Conservation (phyloP, 148 eudicot genomes). For the Suaeda aralocaspica region DNA sequence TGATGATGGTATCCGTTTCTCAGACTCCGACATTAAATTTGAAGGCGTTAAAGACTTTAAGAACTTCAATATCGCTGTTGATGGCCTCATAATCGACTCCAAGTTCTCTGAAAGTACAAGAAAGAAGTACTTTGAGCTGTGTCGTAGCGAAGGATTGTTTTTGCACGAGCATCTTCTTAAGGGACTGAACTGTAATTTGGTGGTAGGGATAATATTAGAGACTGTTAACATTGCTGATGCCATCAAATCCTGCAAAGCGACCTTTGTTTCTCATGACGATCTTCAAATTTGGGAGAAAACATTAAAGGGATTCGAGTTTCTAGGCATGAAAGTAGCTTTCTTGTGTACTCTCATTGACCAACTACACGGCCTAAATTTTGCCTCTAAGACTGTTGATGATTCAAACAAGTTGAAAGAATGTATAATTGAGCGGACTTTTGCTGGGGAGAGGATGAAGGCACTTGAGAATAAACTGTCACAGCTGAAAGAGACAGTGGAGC, state of each 20-base stretch:
- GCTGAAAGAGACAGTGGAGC: constrained; percentile 17
- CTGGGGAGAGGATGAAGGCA: constrained; percentile 15
- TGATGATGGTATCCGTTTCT: constrained; percentile 30
- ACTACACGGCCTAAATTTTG: constrained; percentile 21
- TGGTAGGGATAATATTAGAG: constrained; percentile 43
- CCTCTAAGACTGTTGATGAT: constrained; percentile 4
- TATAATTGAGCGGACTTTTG: constrained; percentile 13
- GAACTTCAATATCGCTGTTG: constrained; percentile 32
- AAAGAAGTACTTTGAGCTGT: constrained; percentile 53
- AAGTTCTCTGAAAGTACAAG: constrained; percentile 28
- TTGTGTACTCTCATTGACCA: constrained; percentile 25
- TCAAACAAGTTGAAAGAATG: constrained; percentile 21
- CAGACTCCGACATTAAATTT: constrained; percentile 21
- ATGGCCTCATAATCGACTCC: constrained; percentile 39
- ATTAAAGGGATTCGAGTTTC: constrained; percentile 37
- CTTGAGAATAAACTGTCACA: constrained; percentile 25
- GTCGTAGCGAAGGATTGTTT: constrained; percentile 33
- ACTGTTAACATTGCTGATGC: constrained; percentile 53
- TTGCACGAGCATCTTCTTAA: constrained; percentile 40
- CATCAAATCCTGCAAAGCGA: constrained; percentile 29
- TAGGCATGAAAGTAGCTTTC: constrained; percentile 51
- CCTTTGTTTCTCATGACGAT: constrained; percentile 19
- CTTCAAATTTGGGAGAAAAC: constrained; percentile 45
- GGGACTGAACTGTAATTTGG: constrained; percentile 35
- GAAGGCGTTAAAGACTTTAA: constrained; percentile 21